These are phyloP conservation scores for Hyphopichia burtonii DNA, from an alignment of 1,139 yeast genomes.

Conservation along the genomic window DNA sequence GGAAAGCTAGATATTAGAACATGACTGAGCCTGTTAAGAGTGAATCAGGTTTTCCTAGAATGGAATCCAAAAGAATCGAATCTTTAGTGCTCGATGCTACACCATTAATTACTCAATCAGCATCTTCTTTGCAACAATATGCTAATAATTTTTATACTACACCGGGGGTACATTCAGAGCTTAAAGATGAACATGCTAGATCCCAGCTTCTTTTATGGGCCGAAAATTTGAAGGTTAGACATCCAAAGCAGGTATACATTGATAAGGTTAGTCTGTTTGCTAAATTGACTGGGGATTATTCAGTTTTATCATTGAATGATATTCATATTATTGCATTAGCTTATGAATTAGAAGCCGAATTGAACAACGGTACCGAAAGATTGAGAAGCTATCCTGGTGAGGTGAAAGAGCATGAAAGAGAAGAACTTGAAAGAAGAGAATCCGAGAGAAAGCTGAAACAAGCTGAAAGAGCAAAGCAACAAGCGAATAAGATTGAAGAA, in stretches of 20 bases:
- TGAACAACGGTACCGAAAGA: slow-evolving; percentile 66
- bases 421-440: neutral
- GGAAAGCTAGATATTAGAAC: too few species aligned
- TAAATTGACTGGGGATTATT: slow-evolving; percentile 83
- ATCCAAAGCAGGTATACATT: slow-evolving; percentile 67
- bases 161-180: slow-evolving; percentile 86
- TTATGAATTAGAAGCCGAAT: slow-evolving; percentile 78
- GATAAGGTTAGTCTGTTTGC: slow-evolving; percentile 74
- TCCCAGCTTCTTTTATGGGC: slow-evolving; percentile 79
- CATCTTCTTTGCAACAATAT: slow-evolving; percentile 66
- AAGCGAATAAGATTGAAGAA: neutral
- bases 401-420: slow-evolving; percentile 3
- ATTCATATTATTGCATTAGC: slow-evolving; percentile 88
- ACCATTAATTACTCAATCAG: slow-evolving; percentile 84
- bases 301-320: slow-evolving; percentile 88
- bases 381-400: slow-evolving; percentile 77
- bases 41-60: neutral
- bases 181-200: slow-evolving; percentile 82
- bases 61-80: slow-evolving; percentile 26
- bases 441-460: neutral
- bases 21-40: too few species aligned
- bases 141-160: slow-evolving; percentile 79
- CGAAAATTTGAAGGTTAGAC: slow-evolving; percentile 60
- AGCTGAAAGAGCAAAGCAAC: neutral
- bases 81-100: slow-evolving; percentile 88